These are phyloP conservation scores for Trichoderma arundinaceum DNA, from an alignment of 2,329 filamentous ascomycete genomes.

Conservation along the genomic window DNA sequence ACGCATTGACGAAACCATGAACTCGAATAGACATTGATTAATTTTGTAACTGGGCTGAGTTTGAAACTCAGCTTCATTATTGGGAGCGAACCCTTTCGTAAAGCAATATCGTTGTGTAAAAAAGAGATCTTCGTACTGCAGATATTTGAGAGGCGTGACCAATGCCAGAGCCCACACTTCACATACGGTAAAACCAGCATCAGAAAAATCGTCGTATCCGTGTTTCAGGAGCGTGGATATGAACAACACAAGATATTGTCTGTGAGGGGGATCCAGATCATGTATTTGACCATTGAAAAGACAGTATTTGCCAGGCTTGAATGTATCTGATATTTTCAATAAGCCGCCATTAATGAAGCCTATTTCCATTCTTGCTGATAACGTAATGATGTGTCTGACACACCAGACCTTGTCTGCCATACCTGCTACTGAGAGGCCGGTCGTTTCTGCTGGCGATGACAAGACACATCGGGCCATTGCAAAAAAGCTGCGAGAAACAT, in stretches of 20 bases:
- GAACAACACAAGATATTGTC: conserved; percentile 58
- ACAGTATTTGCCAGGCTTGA: conserved; percentile 55
- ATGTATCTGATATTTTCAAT: conserved; percentile 52
- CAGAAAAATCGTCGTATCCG: conserved; percentile 53
- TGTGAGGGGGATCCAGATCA: conserved; percentile 48
- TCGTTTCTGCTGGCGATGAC: conserved; percentile 33
- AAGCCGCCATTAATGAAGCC: conserved; percentile 54
- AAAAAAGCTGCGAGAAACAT: conserved; percentile 55
- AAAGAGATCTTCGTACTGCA: conserved; percentile 58
- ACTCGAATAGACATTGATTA: conserved; percentile 57
- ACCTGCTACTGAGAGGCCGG: conserved; percentile 31
- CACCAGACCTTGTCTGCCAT: conserved; percentile 42
- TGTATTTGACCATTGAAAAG: conserved; percentile 54
- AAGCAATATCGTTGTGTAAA: conserved; percentile 53
- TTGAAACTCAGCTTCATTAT: conserved; percentile 46
- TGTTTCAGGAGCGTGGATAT: conserved; percentile 56
- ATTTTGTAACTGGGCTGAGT: conserved; percentile 54
- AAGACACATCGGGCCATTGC: conserved; percentile 52
- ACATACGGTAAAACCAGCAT: conserved; percentile 52
- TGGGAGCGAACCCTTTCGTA: conserved; percentile 52
- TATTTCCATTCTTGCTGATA: conserved; percentile 55
- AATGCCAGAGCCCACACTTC: conserved; percentile 61
- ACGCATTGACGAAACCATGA: conserved; percentile 58
- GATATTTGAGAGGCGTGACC: conserved; percentile 53
- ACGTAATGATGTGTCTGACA: conserved; percentile 51